Conservation (phyloP, 2,329 filamentous ascomycete species). For the Trichophyton benhamiae region DNA sequence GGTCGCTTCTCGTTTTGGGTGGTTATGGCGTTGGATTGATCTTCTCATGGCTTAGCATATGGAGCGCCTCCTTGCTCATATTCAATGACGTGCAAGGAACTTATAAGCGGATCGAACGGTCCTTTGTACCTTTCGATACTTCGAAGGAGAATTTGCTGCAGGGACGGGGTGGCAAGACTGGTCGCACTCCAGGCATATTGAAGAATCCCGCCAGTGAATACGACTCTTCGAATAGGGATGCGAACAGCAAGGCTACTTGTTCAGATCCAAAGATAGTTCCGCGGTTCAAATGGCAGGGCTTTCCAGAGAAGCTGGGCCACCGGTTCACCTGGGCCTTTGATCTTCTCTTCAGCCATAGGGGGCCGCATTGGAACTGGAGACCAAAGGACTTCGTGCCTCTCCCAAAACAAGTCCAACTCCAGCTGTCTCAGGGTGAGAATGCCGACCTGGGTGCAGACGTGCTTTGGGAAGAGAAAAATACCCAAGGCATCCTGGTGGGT, state of each 20-base stretch:
- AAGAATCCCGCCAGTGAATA: background rate
- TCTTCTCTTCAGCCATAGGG: slow-evolving; percentile 46
- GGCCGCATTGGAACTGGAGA: slow-evolving; percentile 49
- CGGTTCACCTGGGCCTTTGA: slow-evolving; percentile 48
- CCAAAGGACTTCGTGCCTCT: slow-evolving; percentile 34
- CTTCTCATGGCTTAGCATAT: slow-evolving; percentile 43
- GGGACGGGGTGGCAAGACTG: background rate
- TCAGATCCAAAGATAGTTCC: background rate
- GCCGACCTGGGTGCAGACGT: slow-evolving; percentile 3
- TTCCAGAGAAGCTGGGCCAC: slow-evolving; percentile 39
- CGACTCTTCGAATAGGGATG: background rate
- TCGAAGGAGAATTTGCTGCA: background rate
- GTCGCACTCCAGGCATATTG: background rate
- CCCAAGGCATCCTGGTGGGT: slow-evolving; percentile 25
- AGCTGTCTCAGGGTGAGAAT: slow-evolving; percentile 15
- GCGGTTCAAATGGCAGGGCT: slow-evolving; percentile 42
- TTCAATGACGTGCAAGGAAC: slow-evolving; percentile 45
- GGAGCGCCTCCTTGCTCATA: slow-evolving; percentile 41
- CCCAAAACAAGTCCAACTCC: slow-evolving; percentile 19
- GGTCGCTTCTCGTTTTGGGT: slow-evolving; percentile 39
- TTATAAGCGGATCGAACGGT: slow-evolving; percentile 44
- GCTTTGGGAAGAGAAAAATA: background rate
- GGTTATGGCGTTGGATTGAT: slow-evolving; percentile 45
- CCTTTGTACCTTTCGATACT: slow-evolving; percentile 9
- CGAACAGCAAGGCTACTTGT: background rate